Evolutionary conservation across 495 filamentous ascomycete species (phyloP).

Genomic region (Aspergillus biplanus): DNA sequence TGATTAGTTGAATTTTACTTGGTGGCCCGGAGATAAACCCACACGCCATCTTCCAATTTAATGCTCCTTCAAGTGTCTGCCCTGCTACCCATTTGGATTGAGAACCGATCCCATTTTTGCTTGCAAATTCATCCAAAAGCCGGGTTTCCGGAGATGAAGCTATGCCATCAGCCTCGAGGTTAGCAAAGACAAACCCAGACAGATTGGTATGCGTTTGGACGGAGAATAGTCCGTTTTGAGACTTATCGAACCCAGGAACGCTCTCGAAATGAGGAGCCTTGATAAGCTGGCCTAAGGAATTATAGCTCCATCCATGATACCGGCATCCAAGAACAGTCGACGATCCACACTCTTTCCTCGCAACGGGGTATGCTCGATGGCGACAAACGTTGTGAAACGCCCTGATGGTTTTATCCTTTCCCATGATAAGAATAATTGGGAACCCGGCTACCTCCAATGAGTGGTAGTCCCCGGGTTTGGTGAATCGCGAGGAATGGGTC

Average conservation of each 20-base stretch:
- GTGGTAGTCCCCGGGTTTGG: constrained; percentile 54
- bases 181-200: constrained; percentile 46
- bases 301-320: constrained; percentile 69
- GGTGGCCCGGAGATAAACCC: constrained; percentile 6
- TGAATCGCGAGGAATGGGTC: constrained; percentile 48
- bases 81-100: constrained; percentile 38
- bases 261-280: constrained; percentile 63
- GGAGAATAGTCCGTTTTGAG: constrained; percentile 54
- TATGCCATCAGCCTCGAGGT: constrained; percentile 38
- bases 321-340: constrained; percentile 57
- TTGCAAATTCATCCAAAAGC: constrained; percentile 20
- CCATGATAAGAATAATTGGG: constrained; percentile 51
- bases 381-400: constrained; percentile 65
- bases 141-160: constrained; percentile 18
- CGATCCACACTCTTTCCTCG: constrained; percentile 52
- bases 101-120: constrained; percentile 14
- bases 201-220: constrained; percentile 38
- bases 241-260: constrained; percentile 58
- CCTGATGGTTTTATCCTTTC: constrained; percentile 53
- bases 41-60: constrained; percentile 53
- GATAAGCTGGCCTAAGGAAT: constrained; percentile 55
- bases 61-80: constrained; percentile 39
- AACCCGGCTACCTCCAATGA: constrained; percentile 53
- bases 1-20: neutral
- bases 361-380: constrained; percentile 60